These are phyloP conservation scores for Neurospora sp. DNA, from an alignment of 2,329 filamentous ascomycete species.

Conservation along the genomic window DNA sequence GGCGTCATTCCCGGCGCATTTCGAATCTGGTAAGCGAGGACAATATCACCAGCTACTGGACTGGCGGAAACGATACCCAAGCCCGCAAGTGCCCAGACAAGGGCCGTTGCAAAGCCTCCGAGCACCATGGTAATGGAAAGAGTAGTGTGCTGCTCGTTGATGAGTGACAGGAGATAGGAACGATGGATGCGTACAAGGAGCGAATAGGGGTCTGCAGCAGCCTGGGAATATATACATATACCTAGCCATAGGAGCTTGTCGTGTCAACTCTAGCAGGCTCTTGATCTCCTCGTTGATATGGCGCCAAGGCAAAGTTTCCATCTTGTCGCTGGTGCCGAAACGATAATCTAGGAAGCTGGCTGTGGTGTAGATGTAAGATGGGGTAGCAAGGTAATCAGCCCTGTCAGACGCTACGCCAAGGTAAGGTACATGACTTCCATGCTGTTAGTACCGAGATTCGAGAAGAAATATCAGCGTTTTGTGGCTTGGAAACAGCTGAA, in stretches of 20 bases:
- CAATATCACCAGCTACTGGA: not conserved
- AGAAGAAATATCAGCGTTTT: not conserved
- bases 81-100: constrained; percentile 3
- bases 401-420: not conserved
- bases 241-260: not conserved
- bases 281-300: not conserved
- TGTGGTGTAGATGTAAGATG: not conserved
- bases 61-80: constrained; percentile 1
- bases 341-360: not conserved
- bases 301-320: not conserved
- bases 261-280: not conserved
- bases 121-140: not conserved
- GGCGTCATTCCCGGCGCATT: constrained; percentile 13
- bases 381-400: not conserved
- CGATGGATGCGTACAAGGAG: not conserved
- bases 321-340: not conserved
- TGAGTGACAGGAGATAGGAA: not conserved
- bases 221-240: not conserved
- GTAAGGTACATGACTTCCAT: not conserved
- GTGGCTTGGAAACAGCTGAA: not conserved
- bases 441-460: not conserved
- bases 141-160: not conserved
- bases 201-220: not conserved
- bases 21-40: constrained; percentile 15
- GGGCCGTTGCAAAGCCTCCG: not conserved